Evolutionary conservation across 495 filamentous ascomycete species (phyloP).

Genomic region (Trypethelium eluteriae): DNA sequence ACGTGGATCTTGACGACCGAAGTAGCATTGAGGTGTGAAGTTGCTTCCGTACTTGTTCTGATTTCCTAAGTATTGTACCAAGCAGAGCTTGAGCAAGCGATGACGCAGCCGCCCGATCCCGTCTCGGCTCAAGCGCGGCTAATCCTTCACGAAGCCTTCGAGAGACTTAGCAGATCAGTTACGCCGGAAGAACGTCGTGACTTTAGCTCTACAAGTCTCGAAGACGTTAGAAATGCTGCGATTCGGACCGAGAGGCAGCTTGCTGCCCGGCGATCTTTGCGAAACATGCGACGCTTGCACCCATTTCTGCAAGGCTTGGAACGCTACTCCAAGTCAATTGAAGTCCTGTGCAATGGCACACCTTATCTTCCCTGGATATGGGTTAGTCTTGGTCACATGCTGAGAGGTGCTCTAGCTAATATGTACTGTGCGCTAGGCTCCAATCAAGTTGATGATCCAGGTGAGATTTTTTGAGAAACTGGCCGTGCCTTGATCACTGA

Average conservation of each 20-base stretch:
- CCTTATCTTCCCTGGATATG: conserved; percentile 43
- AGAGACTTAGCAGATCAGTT: conserved; percentile 30
- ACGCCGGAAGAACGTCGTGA: conserved; percentile 25
- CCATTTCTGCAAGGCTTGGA: conserved; percentile 37
- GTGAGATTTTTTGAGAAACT: conserved; percentile 20
- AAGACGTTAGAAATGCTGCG: conserved; percentile 35
- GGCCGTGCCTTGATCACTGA: not conserved
- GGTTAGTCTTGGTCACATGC: conserved; percentile 21
- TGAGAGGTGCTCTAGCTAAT: conserved; percentile 4
- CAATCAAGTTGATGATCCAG: conserved; percentile 39
- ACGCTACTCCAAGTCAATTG: conserved; percentile 38
- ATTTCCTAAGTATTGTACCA: too few species aligned
- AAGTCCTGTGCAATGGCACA: conserved; percentile 41
- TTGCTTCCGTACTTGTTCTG: too few species aligned
- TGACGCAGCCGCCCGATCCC: not conserved
- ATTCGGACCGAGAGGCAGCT: conserved; percentile 35
- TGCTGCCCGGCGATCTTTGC: conserved; percentile 31
- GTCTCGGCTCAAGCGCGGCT: conserved; percentile 13
- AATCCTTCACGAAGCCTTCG: conserved; percentile 27
- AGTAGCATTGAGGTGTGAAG: too few species aligned
- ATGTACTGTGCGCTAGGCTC: conserved; percentile 28
- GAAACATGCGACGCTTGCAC: conserved; percentile 38
- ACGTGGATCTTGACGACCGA: too few species aligned
- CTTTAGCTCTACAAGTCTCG: conserved; percentile 32
- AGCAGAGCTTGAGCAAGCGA: not conserved